A percentile compares a stretch with the other conserved stretches of the same genome.
These are phyloP conservation scores for Aspergillus vadensis DNA, from an alignment of 2,329 filamentous ascomycete species.

Conservation along the genomic window DNA sequence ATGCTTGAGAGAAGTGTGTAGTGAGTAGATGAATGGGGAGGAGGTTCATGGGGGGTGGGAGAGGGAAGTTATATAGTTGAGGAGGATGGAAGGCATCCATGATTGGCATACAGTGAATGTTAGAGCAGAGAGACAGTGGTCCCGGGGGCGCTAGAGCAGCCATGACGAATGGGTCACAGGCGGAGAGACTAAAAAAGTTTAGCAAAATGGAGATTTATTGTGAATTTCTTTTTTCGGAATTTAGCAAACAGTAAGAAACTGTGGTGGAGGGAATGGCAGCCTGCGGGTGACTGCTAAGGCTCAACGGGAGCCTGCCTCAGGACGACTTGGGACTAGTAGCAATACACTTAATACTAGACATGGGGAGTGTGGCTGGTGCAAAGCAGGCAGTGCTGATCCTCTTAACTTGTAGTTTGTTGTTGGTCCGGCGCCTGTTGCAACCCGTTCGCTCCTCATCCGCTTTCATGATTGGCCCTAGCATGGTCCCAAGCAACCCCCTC, in stretches of 20 bases:
- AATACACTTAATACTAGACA: too few relatives aligned
- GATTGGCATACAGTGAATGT: conserved; percentile 1
- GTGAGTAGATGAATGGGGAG: not conserved
- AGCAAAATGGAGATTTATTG: not conserved
- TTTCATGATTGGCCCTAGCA: conserved; percentile 14
- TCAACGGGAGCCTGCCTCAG: not conserved
- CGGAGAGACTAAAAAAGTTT: not conserved
- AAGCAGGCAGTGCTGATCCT: conserved; percentile 18
- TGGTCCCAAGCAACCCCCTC: not conserved
- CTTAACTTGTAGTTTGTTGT: not conserved
- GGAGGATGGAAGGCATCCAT: conserved; percentile 14
- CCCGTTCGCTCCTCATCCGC: not conserved
- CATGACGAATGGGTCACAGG: conserved; percentile 26
- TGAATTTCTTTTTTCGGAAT: too few relatives aligned
- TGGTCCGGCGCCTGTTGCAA: conserved; percentile 13
- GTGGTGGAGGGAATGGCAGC: not conserved
- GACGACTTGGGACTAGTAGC: too few relatives aligned
- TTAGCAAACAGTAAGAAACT: not conserved
- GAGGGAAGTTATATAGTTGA: conserved; percentile 16
- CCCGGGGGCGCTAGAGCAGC: conserved; percentile 3
- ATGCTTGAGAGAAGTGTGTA: not conserved
- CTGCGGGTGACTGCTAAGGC: conserved; percentile 12
- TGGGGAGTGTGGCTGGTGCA: conserved; percentile 1
- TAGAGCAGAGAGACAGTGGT: not conserved
- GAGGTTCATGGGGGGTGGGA: not conserved